A percentile compares a stretch with the other conserved stretches of the same genome.
Evolutionary conservation across 768 basidiomycete genomes (phyloP).

Genomic region (Tricholomella constricta): DNA sequence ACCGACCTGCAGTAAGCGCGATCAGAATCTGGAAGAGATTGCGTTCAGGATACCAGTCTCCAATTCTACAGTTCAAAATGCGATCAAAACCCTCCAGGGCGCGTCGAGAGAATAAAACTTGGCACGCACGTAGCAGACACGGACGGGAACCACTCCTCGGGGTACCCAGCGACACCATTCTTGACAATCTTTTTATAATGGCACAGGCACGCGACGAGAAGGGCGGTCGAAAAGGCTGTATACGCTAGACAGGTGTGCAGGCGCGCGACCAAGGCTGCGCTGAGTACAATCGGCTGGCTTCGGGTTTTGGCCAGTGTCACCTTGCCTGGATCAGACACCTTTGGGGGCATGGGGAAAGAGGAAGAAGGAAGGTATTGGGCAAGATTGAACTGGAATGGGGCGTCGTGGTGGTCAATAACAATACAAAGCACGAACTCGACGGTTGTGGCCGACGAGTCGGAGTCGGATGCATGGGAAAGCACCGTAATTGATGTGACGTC

Average conservation of each 20-base stretch:
- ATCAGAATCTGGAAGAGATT: constrained; percentile 87
- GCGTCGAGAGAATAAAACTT: background rate
- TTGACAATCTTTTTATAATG: constrained; percentile 86
- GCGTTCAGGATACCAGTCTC: constrained; percentile 89
- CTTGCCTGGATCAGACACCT: constrained; percentile 1
- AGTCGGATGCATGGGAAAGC: background rate
- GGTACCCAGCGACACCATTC: constrained; percentile 81
- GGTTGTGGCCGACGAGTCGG: background rate
- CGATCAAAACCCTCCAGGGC: constrained; percentile 2
- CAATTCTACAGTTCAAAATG: constrained; percentile 55
- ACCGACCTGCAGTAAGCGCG: constrained; percentile 74
- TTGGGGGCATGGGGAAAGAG: constrained; percentile 1
- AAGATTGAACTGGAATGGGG: background rate
- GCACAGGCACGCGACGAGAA: constrained; percentile 63
- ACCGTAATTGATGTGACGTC: constrained; percentile 2
- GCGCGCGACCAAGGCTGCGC: constrained; percentile 58
- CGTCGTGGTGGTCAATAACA: too few species aligned
- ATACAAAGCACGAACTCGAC: too few species aligned
- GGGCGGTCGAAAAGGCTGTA: constrained; percentile 64
- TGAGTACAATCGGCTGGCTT: constrained; percentile 28
- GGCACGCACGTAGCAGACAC: constrained; percentile 76
- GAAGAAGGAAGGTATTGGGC: background rate
- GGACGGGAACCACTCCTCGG: constrained; percentile 89
- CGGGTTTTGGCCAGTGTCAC: background rate
- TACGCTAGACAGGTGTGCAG: constrained; percentile 68